Evolutionary conservation across 495 filamentous ascomycete species (phyloP), one percentile per base, ranked within the genome.

Genomic region (Penicillium waksmanii): DNA sequence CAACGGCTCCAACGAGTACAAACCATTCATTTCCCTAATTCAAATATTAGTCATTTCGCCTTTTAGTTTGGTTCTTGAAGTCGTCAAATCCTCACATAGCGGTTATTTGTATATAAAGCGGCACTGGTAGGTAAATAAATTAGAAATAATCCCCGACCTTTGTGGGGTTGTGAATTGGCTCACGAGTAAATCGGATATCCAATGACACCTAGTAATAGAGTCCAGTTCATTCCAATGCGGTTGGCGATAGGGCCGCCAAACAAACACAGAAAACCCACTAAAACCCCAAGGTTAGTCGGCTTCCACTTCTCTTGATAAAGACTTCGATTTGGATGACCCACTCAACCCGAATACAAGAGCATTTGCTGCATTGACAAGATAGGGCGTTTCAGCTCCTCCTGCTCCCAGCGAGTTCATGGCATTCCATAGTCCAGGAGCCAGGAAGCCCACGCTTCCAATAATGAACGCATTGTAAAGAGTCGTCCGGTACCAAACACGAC

Each of bases 341-440:
- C 70, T 73, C 4, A 73, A 57, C 15, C 63, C 80, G 60, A 88
- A 88, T 2, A 84, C 85, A n/a, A 88, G 68, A 0, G 85, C 80
- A 68, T 88, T 88, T 3, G 83, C 86, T n/a, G 79, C 81, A 60
- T 88, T 88, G 55, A 88, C 79, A 34, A 88, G 77, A 51, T 80
- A 80, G 5, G 86, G 86, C 25, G 66, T 77, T 60, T 82, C 76
- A 13, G 78, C 77, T 31, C 87, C 86, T 42, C 87, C 87, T 15
- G 85, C 86, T 25, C 87, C 87, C n/a, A 88, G 76, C 0, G 83
- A 83, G 64, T 87, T 88, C 83, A 88, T 88, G 15, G 87, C 87
- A 62, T 80, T 80, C 69, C 68, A 76, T 33, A 77, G 44, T 11
- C 74, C 74, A 0, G 73, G 74, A 7, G 73, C 73, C 18, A 74